These are phyloP conservation scores for Trichaptum fuscoviolaceum DNA, from an alignment of 768 basidiomycete genomes.

Conservation along the genomic window DNA sequence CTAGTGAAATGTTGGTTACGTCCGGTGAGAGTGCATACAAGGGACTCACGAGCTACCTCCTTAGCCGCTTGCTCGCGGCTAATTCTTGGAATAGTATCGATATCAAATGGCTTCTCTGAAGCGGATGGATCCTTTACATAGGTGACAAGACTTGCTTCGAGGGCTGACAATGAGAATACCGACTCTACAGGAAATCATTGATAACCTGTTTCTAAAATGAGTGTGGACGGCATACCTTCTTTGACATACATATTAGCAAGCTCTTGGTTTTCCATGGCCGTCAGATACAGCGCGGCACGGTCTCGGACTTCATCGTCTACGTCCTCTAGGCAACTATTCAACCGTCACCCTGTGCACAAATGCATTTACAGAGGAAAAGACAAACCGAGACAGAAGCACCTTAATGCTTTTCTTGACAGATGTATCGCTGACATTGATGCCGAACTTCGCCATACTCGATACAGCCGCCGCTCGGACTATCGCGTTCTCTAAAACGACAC, in stretches of 20 bases:
- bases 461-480: conserved; percentile 97
- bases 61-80: conserved; percentile 89
- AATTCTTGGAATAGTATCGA: conserved; percentile 84
- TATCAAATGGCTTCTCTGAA: conserved; percentile 71
- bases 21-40: neutral
- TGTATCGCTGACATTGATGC: conserved; percentile 78
- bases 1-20: conserved; percentile 29
- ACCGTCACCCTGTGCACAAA: conserved; percentile 4
- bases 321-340: conserved; percentile 84
- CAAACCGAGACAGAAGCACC: conserved; percentile 79
- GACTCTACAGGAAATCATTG: conserved; percentile 56
- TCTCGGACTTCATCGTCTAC: conserved; percentile 99
- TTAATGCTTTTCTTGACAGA: conserved; percentile 79
- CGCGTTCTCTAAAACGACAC: conserved; percentile 96
- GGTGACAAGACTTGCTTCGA: conserved; percentile 89
- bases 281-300: conserved; percentile 92
- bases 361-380: conserved; percentile 14
- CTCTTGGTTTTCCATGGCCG: conserved; percentile 69
- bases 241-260: conserved; percentile 86
- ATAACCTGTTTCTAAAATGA: neutral
- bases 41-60: conserved; percentile 75
- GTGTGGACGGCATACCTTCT: conserved; percentile 57
- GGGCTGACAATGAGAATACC: conserved; percentile 82
- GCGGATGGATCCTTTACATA: conserved; percentile 85
- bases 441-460: conserved; percentile 92